phyloP scores from a whole-genome alignment of 306 rosid species.

The Senna siamea region DNA sequence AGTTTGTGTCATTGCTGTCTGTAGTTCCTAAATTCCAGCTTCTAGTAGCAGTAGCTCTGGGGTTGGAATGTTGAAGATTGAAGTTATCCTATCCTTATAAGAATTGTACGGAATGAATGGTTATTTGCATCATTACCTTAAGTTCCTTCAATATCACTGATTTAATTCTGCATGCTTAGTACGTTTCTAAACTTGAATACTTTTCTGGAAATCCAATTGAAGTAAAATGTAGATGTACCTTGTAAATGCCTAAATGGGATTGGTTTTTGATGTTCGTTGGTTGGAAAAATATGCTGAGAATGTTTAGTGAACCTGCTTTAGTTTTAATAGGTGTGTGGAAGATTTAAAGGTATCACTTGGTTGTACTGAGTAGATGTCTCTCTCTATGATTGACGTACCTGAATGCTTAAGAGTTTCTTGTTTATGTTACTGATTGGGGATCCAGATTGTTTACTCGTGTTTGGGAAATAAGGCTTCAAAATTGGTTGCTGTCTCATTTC shows the following conservation, averaged over 20 bases:
- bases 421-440: conserved; percentile 3
- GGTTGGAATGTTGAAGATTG: not conserved
- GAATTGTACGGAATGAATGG: not conserved
- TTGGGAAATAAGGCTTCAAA: conserved; percentile 13
- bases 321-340: conserved; percentile 21
- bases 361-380: conserved; percentile 11
- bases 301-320: conserved; percentile 16
- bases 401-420: not conserved
- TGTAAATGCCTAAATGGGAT: conserved; percentile 3
- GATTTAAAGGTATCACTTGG: not conserved
- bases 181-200: conserved; percentile 8
- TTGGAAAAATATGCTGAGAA: not conserved
- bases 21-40: not conserved
- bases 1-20: not conserved
- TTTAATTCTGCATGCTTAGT: not conserved
- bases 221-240: conserved; percentile 8
- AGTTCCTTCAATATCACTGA: not conserved
- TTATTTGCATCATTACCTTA: not conserved
- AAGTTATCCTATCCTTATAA: not conserved
- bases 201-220: conserved; percentile 16
- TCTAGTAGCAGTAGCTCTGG: not conserved
- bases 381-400: conserved; percentile 7
- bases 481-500: conserved; percentile 5
- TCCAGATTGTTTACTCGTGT: not conserved
- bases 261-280: conserved; percentile 3